Conservation (phyloP, 805 yeast species). For the Wickerhamomyces subpelliculosus region DNA sequence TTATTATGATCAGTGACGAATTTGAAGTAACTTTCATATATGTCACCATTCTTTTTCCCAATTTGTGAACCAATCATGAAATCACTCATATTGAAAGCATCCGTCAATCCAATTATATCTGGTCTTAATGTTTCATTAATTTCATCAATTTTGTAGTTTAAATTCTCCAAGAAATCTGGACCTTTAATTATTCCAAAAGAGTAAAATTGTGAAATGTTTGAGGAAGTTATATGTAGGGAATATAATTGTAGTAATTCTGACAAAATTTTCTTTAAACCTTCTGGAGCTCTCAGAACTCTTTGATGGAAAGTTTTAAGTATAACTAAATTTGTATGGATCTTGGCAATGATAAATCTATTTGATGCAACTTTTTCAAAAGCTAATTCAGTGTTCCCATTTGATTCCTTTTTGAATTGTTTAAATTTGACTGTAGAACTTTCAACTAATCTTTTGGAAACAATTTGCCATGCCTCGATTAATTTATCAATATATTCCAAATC, state of each 20-base stretch:
- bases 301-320: conserved; percentile 25
- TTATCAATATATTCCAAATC: conserved; percentile 9
- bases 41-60: conserved; percentile 75
- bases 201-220: conserved; percentile 59
- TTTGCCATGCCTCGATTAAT: conserved; percentile 24
- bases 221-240: conserved; percentile 51
- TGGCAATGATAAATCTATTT: conserved; percentile 22
- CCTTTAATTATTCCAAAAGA: conserved; percentile 42
- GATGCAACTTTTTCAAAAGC: conserved; percentile 20
- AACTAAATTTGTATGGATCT: conserved; percentile 30
- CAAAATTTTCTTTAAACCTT: conserved; percentile 37
- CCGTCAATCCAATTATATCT: conserved; percentile 74
- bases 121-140: conserved; percentile 44
- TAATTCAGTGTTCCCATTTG: conserved; percentile 8
- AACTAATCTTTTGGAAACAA: conserved; percentile 21
- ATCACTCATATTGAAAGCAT: conserved; percentile 75
- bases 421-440: conserved; percentile 10
- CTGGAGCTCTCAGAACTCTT: conserved; percentile 19
- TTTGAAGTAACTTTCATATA: conserved; percentile 71
- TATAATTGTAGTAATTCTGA: conserved; percentile 51
- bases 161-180: conserved; percentile 29
- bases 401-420: conserved; percentile 6
- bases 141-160: conserved; percentile 19
- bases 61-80: conserved; percentile 76
- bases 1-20: conserved; percentile 41